These are phyloP conservation scores for Penicillium sp. DNA, from an alignment of 2,329 filamentous ascomycete species.

Conservation along the genomic window DNA sequence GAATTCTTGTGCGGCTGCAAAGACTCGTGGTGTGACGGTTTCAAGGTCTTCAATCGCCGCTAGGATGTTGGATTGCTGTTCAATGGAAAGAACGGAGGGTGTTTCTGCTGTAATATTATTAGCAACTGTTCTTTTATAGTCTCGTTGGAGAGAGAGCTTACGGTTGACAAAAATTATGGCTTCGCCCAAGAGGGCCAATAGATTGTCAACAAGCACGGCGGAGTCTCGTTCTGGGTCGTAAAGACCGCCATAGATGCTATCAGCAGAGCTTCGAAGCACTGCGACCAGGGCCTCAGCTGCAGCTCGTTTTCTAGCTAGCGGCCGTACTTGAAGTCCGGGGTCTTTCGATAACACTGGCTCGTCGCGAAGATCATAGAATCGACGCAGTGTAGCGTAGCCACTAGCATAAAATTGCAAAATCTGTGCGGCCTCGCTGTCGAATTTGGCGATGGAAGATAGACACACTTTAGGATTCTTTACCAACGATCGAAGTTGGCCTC, in stretches of 20 bases:
- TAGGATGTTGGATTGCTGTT: conserved; percentile 70
- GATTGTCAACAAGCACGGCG: conserved; percentile 82
- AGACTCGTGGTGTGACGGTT: conserved; percentile 69
- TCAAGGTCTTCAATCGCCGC: conserved; percentile 76
- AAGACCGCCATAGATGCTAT: conserved; percentile 85
- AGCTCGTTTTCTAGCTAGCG: conserved; percentile 61
- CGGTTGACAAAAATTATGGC: conserved; percentile 70
- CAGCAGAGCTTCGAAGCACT: conserved; percentile 80
- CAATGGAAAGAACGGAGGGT: conserved; percentile 58
- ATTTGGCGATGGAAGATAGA: conserved; percentile 65
- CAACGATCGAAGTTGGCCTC: conserved; percentile 65
- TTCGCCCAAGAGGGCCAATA: conserved; percentile 80
- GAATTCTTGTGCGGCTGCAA: conserved; percentile 71
- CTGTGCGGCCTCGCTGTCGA: conserved; percentile 76
- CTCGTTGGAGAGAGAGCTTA: conserved; percentile 23
- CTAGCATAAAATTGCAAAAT: conserved; percentile 81
- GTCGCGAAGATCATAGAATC: conserved; percentile 87
- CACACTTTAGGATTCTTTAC: conserved; percentile 68
- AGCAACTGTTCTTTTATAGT: background rate
- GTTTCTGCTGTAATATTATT: conserved; percentile 39
- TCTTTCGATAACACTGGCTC: conserved; percentile 45
- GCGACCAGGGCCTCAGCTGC: conserved; percentile 72
- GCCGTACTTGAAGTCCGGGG: conserved; percentile 42
- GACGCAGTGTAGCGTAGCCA: conserved; percentile 85
- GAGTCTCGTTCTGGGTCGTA: conserved; percentile 77